Conservation (phyloP, 2,329 filamentous ascomycete species). For the Diaporthe ampelina region DNA sequence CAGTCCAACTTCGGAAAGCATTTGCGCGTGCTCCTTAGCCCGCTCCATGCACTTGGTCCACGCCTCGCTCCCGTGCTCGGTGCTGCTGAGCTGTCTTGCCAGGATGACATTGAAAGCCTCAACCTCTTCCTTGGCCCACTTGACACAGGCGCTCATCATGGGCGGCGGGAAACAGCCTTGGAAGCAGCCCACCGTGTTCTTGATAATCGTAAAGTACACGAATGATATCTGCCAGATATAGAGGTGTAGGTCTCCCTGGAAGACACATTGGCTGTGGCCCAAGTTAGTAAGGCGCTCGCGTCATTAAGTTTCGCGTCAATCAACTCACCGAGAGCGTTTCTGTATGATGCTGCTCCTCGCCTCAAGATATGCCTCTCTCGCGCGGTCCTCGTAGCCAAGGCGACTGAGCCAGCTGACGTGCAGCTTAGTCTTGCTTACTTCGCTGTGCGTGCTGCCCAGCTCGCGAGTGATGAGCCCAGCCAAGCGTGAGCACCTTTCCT, state of each 20-base stretch:
- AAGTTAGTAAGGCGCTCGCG: slow-evolving; percentile 46
- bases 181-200: slow-evolving; percentile 92
- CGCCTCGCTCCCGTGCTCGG: slow-evolving; percentile 79
- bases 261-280: slow-evolving; percentile 84
- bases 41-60: slow-evolving; percentile 88
- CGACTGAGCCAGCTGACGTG: slow-evolving; percentile 88
- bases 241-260: slow-evolving; percentile 90
- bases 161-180: slow-evolving; percentile 87
- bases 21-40: slow-evolving; percentile 83
- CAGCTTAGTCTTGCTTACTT: slow-evolving; percentile 81
- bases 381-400: slow-evolving; percentile 90
- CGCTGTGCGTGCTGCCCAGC: slow-evolving; percentile 82
- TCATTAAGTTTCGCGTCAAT: slow-evolving; percentile 33
- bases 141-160: slow-evolving; percentile 95
- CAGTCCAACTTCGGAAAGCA: slow-evolving; percentile 87
- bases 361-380: slow-evolving; percentile 87
- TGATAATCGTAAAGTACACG: slow-evolving; percentile 94
- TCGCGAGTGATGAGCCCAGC: slow-evolving; percentile 83
- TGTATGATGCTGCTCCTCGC: slow-evolving; percentile 84
- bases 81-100: slow-evolving; percentile 86
- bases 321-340: slow-evolving; percentile 81
- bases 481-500: slow-evolving; percentile 84
- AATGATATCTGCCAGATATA: slow-evolving; percentile 97
- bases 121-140: slow-evolving; percentile 97
- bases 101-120: slow-evolving; percentile 91